These are phyloP conservation scores for Thraustochytrium sp. DNA, from an alignment of 352 stramenopile species.

Conservation along the genomic window DNA sequence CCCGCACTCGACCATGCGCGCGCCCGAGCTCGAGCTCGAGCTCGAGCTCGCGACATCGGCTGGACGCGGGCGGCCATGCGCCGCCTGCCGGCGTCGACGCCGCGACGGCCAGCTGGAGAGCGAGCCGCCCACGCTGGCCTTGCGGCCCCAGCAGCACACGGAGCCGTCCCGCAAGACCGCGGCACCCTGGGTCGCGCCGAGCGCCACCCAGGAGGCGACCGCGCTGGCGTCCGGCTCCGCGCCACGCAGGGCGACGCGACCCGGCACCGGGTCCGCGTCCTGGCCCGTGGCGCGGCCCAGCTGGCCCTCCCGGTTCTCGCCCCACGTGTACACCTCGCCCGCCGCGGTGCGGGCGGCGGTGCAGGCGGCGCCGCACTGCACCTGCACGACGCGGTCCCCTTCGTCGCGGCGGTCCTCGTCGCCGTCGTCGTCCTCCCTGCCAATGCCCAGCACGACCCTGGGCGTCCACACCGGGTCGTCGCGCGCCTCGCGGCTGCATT, in stretches of 20 bases:
- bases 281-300: conserved; percentile 67
- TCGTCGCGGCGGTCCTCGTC: too few species aligned
- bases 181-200: background rate
- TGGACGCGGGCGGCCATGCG: background rate
- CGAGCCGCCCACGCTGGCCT: background rate
- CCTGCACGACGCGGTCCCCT: conserved; percentile 37
- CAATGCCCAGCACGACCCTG: background rate
- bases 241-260: background rate
- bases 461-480: background rate
- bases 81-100: background rate
- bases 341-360: conserved; percentile 70
- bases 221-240: background rate
- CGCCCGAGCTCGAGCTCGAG: background rate
- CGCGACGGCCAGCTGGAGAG: background rate
- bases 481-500: background rate
- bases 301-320: conserved; percentile 82
- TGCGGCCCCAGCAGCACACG: background rate
- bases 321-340: conserved; percentile 87
- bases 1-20: background rate
- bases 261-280: background rate
- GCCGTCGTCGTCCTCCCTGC: background rate
- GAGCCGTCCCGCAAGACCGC: background rate
- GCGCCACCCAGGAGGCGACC: background rate
- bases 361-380: conserved; percentile 81
- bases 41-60: background rate